Conservation (phyloP, 225 moss, liverwort and hornwort genomes). For the Marchantia paleacea region DNA sequence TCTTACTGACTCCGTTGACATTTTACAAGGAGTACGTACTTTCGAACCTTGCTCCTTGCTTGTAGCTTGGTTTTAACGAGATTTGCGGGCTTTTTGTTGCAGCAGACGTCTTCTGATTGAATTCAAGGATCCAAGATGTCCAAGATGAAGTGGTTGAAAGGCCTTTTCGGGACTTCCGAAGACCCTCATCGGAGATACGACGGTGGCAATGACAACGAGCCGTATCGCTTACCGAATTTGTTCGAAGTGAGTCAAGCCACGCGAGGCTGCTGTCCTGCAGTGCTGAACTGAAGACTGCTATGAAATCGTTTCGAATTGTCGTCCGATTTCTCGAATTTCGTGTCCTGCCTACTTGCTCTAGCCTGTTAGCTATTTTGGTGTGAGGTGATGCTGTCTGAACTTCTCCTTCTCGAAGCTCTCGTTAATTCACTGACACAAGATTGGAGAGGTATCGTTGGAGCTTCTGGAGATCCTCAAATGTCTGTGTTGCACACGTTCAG, state of each 20-base stretch:
- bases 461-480: neutral
- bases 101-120: constrained; percentile 20
- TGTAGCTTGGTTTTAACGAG: constrained; percentile 5
- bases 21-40: no score
- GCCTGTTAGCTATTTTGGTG: neutral
- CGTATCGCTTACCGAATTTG: constrained; percentile 39
- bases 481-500: constrained; percentile 19
- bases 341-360: neutral
- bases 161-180: constrained; percentile 39
- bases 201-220: constrained; percentile 1
- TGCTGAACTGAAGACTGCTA: neutral
- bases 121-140: constrained; percentile 31
- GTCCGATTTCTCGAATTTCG: neutral
- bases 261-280: neutral
- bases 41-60: neutral
- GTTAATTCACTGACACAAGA: neutral
- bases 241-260: constrained; percentile 37
- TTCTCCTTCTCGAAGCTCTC: neutral
- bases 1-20: neutral
- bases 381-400: neutral
- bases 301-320: neutral
- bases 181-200: constrained; percentile 21
- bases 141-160: constrained; percentile 51
- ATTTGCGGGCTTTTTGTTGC: constrained; percentile 25
- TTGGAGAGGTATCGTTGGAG: neutral